phyloP scores from a whole-genome alignment of 495 filamentous ascomycete species.

The Lophium mytilinum region DNA sequence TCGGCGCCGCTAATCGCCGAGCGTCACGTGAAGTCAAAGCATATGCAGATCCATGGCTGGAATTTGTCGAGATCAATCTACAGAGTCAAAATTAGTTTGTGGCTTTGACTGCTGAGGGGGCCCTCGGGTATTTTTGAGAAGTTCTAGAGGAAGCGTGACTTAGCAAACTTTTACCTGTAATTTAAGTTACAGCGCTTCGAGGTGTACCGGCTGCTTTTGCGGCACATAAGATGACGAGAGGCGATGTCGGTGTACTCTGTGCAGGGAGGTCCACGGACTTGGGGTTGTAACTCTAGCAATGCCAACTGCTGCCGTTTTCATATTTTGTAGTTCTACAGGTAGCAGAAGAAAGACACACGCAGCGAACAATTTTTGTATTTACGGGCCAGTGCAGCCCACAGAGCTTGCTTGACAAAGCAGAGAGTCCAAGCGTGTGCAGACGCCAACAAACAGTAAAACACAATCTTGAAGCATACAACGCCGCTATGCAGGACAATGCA shows the following conservation, averaged over 20 bases:
- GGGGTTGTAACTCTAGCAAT: neutral
- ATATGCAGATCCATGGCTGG: too few relatives aligned
- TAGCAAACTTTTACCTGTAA: too few relatives aligned
- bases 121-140: too few relatives aligned
- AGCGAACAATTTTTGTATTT: conserved; percentile 17
- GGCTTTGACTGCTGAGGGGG: too few relatives aligned
- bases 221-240: too few relatives aligned
- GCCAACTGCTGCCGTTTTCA: neutral
- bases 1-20: neutral
- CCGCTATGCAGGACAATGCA: conserved; percentile 18
- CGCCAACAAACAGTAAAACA: neutral
- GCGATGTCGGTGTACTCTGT: too few relatives aligned
- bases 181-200: too few relatives aligned
- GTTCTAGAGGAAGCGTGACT: too few relatives aligned
- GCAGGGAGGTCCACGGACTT: neutral
- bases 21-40: neutral
- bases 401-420: neutral
- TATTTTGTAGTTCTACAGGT: neutral
- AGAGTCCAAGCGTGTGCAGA: neutral
- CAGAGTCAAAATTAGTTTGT: too few relatives aligned
- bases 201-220: too few relatives aligned
- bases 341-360: neutral
- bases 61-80: too few relatives aligned
- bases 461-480: conserved; percentile 9
- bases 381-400: neutral